Base-by-base conservation (phyloP, 1,284 basidiomycete species). In the Austroboletus novae-zelandiae region DNA sequence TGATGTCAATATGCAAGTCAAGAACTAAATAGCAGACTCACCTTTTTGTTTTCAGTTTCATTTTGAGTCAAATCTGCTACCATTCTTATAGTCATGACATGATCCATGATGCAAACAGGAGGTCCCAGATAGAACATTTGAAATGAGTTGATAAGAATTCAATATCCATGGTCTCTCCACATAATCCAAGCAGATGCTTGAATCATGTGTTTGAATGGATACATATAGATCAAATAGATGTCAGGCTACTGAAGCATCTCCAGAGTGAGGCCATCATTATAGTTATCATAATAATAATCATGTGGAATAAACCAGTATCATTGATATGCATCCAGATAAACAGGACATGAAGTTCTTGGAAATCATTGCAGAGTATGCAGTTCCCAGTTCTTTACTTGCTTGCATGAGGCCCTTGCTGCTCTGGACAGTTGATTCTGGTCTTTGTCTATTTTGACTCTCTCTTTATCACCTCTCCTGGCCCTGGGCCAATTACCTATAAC, bases 111-210 rank as follows among this genome's bases (percentile, higher is more conserved):
- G 0, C 1, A 3, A 3, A 47, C 31, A 0, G 50, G 50, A 4
- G 8, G 4, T 5, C 3, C 35, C 1, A 61, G 37, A 34, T 61
- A 59, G 1, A 61, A 60, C 47, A 56, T 62, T 15, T 62, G 55
- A 17, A 51, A 56, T 2, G 45, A 48, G 2, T 45, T 7, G 0
- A 27, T 30, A 0, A 58, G 41, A 3, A 60, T 4, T 1, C 17
- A 6, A 37, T 61, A 62, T 0, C 60, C 60, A 53, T 60, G 47
- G 6, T 60, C 58, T 4, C 9, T 0, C 43, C 45, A 62, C 47
- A 61, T 51, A 0, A 17, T 31, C 48, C 57, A 61, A 14, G 52
- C 5, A n/a, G 58, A 10, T 0, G 23, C 20, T 6, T 48, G 36
- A 0, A 9, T 13, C 40, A 55, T 57, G 0, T 43, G 14, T 6